Percentiles rank a stretch among this genome's conserved stretches.
Evolutionary conservation across 2,329 filamentous ascomycete species (phyloP).

Genomic region (Ambrosiella cleistominuta): DNA sequence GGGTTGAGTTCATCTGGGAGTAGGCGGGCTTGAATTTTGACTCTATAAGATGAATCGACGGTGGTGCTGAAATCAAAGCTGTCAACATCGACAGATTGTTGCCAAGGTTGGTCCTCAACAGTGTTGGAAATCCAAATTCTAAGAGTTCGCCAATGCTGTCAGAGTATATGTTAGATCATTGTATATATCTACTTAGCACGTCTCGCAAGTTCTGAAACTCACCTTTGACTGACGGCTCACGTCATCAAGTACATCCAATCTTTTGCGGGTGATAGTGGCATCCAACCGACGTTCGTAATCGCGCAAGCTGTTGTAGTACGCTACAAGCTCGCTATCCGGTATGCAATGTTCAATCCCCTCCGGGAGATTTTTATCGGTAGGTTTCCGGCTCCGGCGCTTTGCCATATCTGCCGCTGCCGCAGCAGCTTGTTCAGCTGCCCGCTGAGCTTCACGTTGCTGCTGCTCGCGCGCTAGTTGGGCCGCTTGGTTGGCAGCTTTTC

Average conservation of each 20-base stretch:
- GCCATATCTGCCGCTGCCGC: conserved; percentile 46
- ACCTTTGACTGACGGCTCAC: conserved; percentile 58
- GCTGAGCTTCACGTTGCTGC: conserved; percentile 28
- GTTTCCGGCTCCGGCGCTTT: conserved; percentile 70
- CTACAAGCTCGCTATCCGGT: conserved; percentile 57
- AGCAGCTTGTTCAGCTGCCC: conserved; percentile 27
- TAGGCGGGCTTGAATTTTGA: conserved; percentile 80
- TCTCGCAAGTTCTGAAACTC: conserved; percentile 13
- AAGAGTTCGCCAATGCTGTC: conserved; percentile 35
- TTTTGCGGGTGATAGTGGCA: conserved; percentile 84
- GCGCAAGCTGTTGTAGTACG: conserved; percentile 66
- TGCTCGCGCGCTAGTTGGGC: conserved; percentile 36
- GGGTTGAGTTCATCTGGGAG: conserved; percentile 47
- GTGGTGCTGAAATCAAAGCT: conserved; percentile 68
- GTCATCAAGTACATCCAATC: conserved; percentile 74
- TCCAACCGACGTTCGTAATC: conserved; percentile 80
- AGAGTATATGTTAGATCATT: neutral
- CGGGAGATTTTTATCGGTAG: conserved; percentile 86
- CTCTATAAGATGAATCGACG: conserved; percentile 62
- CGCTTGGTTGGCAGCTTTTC: conserved; percentile 2
- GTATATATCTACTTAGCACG: neutral
- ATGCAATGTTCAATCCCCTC: conserved; percentile 73
- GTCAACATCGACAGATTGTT: conserved; percentile 47
- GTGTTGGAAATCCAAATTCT: conserved; percentile 93
- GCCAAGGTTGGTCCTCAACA: conserved; percentile 87